Conservation (phyloP, 192 early-diverging fungal species). For the Rhizophlyctis rosea region DNA sequence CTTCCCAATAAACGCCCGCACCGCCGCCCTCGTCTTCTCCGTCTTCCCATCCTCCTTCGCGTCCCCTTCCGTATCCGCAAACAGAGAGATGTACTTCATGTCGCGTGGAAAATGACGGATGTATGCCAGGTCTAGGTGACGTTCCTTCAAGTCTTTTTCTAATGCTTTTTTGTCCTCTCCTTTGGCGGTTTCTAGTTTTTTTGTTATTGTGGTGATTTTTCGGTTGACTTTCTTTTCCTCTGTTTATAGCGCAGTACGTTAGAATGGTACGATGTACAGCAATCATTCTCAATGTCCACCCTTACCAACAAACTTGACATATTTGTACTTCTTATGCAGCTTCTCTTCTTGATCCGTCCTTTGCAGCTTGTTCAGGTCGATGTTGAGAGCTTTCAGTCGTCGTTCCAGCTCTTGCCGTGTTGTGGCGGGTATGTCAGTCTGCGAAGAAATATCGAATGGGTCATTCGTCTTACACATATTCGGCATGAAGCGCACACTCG, state of each 20-base stretch:
- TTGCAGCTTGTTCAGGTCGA: conserved; percentile 12
- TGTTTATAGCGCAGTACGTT: not conserved
- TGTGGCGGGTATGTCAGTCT: conserved; percentile 31
- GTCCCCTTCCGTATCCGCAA: conserved; percentile 17
- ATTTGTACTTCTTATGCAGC: conserved; percentile 38
- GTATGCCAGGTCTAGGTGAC: conserved; percentile 22
- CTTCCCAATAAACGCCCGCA: not conserved
- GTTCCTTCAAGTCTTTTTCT: conserved; percentile 10
- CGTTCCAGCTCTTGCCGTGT: conserved; percentile 32
- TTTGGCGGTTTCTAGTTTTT: not conserved
- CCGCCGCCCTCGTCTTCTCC: not conserved
- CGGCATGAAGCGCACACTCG: too few relatives aligned
- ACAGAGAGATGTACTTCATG: conserved; percentile 45
- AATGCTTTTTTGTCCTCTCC: not conserved
- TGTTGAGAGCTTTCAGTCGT: conserved; percentile 31
- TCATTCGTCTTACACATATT: too few relatives aligned
- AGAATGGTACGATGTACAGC: not conserved
- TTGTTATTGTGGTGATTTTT: conserved; percentile 13
- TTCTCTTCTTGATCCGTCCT: conserved; percentile 23
- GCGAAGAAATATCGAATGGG: too few relatives aligned
- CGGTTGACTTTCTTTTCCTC: conserved; percentile 32
- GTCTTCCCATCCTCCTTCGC: not conserved
- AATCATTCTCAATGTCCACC: not conserved
- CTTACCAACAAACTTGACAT: conserved; percentile 40
- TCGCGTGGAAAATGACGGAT: conserved; percentile 33